Base-by-base conservation (phyloP, 2,329 filamentous ascomycete species). In the Hyphodiscus sp. region DNA sequence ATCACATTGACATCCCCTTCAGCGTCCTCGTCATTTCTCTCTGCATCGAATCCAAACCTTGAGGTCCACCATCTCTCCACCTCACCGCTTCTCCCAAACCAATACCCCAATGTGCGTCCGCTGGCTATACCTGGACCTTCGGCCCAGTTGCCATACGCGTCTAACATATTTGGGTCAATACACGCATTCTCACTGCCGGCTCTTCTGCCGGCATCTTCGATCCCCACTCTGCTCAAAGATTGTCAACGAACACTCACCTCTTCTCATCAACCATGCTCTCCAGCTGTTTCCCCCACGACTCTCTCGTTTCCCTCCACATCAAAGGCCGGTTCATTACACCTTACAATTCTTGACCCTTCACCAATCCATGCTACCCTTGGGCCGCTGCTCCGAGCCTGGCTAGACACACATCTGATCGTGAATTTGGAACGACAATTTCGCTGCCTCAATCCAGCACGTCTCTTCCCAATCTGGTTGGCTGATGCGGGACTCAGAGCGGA, bases 301-400 rank as follows among this genome's bases (percentile, higher is more conserved):
- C 19, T 18, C 46, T 9, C 20, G 30, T 18, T 47, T 23, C 23
- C 45, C 23, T 26, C 42, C 3, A 6, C 13, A 19, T 23, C 42
- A 19, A 20, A 6, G 38, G n/a, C 42, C 0, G 83, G 84, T 1
- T 70, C 73, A 19, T 66, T 87, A 13, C 76, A 84, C 54, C 68
- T 88, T 16, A 77, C 78, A 0, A 69, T 87, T 18, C 79, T 87
- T 58, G 82, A 88, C 53, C 81, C 85, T 0, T 70, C 78, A 8
- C 85, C 85, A 0, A 71, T 77, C 0, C 69, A 76, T 2, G 69
- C 73, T 1, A 82, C 77, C 0, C 71, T 81, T 20, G 85, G 85
- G 0, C 81, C 80, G 0, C 69, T 71, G 1, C 69, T 88, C 63
- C 73, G 77, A 38, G 66, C 71, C 1, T 88, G 85, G 85, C 70